phyloP scores from a whole-genome alignment of 2,329 filamentous ascomycete species.

The Venturia pyrina region DNA sequence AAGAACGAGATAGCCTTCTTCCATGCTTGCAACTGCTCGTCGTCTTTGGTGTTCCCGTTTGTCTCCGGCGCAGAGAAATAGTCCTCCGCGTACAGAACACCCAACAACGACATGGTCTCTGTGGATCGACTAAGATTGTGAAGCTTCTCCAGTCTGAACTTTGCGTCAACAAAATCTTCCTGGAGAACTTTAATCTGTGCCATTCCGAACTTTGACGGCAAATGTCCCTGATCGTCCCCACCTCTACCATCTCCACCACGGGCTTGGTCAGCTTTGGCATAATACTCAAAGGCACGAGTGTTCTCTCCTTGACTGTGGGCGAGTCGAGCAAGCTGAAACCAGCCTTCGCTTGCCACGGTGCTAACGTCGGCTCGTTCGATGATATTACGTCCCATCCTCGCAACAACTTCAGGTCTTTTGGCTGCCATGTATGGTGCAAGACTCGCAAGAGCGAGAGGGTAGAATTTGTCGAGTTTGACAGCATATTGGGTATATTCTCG shows the following conservation, averaged over 20 bases:
- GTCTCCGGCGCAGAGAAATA: constrained; percentile 62
- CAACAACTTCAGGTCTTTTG: constrained; percentile 70
- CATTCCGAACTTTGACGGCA: constrained; percentile 89
- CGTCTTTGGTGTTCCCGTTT: constrained; percentile 63
- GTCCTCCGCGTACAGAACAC: constrained; percentile 88
- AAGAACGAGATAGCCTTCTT: constrained; percentile 81
- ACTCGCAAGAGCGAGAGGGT: constrained; percentile 79
- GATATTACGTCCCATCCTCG: constrained; percentile 79
- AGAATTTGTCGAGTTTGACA: constrained; percentile 86
- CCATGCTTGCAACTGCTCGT: constrained; percentile 52
- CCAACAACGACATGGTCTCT: constrained; percentile 86
- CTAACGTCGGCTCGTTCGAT: constrained; percentile 96
- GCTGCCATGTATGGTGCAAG: constrained; percentile 80
- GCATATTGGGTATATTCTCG: constrained; percentile 88
- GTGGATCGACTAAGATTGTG: constrained; percentile 72
- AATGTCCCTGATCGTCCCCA: constrained; percentile 78
- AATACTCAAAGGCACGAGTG: constrained; percentile 71
- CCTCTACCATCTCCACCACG: constrained; percentile 74
- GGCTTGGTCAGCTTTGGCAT: constrained; percentile 82
- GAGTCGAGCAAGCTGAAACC: constrained; percentile 88
- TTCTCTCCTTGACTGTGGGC: constrained; percentile 74
- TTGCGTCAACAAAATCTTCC: constrained; percentile 81
- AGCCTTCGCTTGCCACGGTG: constrained; percentile 91
- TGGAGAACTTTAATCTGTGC: constrained; percentile 81
- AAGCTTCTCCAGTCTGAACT: constrained; percentile 89